Conservation (phyloP, 257 asterid genomes). For the Gentiana macrophylla region DNA sequence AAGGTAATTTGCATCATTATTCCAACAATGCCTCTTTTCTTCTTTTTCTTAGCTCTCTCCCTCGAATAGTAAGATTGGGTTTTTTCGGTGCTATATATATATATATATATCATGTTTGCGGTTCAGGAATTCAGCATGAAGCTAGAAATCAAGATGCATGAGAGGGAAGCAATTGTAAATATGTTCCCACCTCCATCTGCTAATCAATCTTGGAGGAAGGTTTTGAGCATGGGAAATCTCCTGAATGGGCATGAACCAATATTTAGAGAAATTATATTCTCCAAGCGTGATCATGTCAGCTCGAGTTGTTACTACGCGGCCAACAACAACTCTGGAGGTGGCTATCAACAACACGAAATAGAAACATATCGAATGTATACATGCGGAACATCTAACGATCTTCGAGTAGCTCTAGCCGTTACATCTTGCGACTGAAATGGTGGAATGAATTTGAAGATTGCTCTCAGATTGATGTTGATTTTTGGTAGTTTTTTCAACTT, state of each 20-base stretch:
- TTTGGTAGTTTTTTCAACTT: too few relatives aligned
- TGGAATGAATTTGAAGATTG: too few relatives aligned
- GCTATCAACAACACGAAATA: conserved; percentile 34
- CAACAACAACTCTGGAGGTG: conserved; percentile 23
- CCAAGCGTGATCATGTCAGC: conserved; percentile 51
- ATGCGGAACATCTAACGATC: conserved; percentile 79
- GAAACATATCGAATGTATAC: conserved; percentile 90
- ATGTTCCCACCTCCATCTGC: conserved; percentile 84
- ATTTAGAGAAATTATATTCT: conserved; percentile 69
- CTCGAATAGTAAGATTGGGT: too few relatives aligned
- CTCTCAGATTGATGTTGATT: too few relatives aligned
- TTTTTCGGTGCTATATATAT: not conserved
- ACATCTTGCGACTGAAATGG: conserved; percentile 63
- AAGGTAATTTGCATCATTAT: conserved; percentile 21
- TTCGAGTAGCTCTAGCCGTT: conserved; percentile 82
- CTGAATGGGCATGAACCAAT: conserved; percentile 91
- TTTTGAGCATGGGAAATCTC: conserved; percentile 90
- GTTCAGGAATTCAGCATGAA: conserved; percentile 43
- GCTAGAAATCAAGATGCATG: conserved; percentile 39
- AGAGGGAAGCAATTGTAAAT: conserved; percentile 48
- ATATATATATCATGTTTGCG: not conserved
- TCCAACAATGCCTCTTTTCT: too few relatives aligned
- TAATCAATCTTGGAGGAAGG: conserved; percentile 94
- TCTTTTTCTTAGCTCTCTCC: not conserved
- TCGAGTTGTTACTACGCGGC: conserved; percentile 44